Percentiles rank a stretch among this genome's conserved stretches.
Evolutionary conservation across 371 early-diverging fungal genomes (phyloP).

Genomic region (Pancytospora philotis): DNA sequence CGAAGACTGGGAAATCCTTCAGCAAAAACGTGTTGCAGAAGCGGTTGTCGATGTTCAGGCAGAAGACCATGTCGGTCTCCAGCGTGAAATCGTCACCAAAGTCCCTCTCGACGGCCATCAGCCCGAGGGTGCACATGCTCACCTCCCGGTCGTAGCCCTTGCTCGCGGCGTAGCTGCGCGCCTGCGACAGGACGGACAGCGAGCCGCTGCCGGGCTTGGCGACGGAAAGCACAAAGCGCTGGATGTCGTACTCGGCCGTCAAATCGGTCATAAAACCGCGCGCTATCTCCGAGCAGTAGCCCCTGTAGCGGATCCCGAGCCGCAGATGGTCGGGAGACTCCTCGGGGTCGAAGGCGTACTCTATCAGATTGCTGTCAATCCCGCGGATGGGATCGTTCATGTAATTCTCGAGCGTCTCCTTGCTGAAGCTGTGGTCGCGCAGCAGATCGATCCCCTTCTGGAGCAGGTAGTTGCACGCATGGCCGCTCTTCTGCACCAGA

Average conservation of each 20-base stretch:
- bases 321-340: conserved; percentile 22
- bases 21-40: conserved; percentile 46
- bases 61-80: conserved; percentile 31
- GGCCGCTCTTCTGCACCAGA: conserved; percentile 39
- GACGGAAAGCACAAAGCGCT: conserved; percentile 22
- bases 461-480: conserved; percentile 24
- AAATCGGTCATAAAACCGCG: conserved; percentile 48
- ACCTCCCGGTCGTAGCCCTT: conserved; percentile 8
- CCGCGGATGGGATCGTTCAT: conserved; percentile 28
- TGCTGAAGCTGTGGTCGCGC: conserved; percentile 32
- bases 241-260: conserved; percentile 43
- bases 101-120: conserved; percentile 35
- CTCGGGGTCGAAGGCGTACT: conserved; percentile 35
- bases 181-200: conserved; percentile 5
- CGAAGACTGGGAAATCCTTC: conserved; percentile 20
- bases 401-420: conserved; percentile 25
- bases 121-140: conserved; percentile 38
- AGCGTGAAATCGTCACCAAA: conserved; percentile 40
- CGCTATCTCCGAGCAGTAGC: conserved; percentile 55
- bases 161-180: conserved; percentile 6
- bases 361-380: conserved; percentile 28
- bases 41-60: conserved; percentile 12
- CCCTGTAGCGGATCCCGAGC: conserved; percentile 56
- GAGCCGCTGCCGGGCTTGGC: conserved; percentile 22
- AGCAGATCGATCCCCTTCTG: conserved; percentile 33